Evolutionary conservation across 1,284 basidiomycete species (phyloP).

Genomic region (Athelia sp.): DNA sequence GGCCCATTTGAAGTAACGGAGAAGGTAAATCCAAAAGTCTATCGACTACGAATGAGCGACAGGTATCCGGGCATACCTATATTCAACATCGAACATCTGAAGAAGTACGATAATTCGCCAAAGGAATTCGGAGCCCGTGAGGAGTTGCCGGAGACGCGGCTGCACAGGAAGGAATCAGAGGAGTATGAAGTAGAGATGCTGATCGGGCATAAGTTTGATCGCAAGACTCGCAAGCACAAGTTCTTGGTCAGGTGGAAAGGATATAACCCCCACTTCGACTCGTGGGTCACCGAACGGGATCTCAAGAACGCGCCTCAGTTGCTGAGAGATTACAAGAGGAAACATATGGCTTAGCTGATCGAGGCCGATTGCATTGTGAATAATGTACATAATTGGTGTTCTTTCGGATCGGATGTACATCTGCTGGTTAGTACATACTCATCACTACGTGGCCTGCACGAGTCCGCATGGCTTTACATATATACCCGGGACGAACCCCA

Average conservation of each 20-base stretch:
- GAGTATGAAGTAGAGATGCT: conserved; percentile 16
- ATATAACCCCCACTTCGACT: conserved; percentile 1
- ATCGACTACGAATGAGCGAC: conserved; percentile 20
- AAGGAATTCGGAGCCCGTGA: conserved; percentile 11
- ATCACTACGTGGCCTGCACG: no score
- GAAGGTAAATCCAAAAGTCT: conserved; percentile 13
- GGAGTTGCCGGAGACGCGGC: conserved; percentile 1
- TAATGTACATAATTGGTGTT: no score
- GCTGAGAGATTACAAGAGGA: not conserved
- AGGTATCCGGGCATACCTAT: conserved; percentile 22
- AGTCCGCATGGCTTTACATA: no score
- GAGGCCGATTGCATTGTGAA: no score
- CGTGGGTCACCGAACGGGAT: not conserved
- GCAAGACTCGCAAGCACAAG: not conserved
- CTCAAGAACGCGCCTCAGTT: not conserved
- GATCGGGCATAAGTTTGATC: conserved; percentile 7
- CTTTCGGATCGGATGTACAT: no score
- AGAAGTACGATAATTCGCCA: conserved; percentile 13
- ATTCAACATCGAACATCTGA: conserved; percentile 22
- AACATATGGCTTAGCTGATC: not conserved
- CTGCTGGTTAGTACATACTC: no score
- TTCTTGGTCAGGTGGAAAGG: conserved; percentile 6
- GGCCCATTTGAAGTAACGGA: conserved; percentile 20
- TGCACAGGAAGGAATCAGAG: conserved; percentile 4
- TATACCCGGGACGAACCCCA: no score